phyloP scores from a whole-genome alignment of 1,139 yeast species.

The Candida frijolesensis region DNA sequence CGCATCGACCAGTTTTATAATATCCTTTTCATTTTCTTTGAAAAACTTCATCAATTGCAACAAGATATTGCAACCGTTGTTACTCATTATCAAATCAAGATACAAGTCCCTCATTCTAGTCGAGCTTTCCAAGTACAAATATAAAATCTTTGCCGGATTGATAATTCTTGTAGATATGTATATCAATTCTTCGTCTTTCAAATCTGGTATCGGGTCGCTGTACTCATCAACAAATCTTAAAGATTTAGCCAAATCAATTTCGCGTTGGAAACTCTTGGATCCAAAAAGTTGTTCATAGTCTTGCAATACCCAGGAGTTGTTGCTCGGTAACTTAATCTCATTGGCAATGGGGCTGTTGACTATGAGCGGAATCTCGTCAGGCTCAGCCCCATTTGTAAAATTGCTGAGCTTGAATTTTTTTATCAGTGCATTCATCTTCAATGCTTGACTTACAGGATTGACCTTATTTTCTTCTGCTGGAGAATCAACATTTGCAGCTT shows the following conservation, averaged over 20 bases:
- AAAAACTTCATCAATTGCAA: slow-evolving; percentile 16
- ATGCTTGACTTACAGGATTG: slow-evolving; percentile 14
- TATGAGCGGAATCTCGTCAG: slow-evolving; percentile 10
- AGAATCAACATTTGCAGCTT: not conserved
- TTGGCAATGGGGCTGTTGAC: slow-evolving; percentile 7
- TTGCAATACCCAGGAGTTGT: slow-evolving; percentile 13
- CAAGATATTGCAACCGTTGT: slow-evolving; percentile 16
- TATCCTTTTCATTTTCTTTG: slow-evolving; percentile 2
- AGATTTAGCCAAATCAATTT: slow-evolving; percentile 13
- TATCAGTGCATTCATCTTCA: slow-evolving; percentile 11
- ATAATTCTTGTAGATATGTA: slow-evolving; percentile 16
- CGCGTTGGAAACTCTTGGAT: slow-evolving; percentile 10
- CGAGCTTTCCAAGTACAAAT: slow-evolving; percentile 7
- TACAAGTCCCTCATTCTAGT: slow-evolving; percentile 10
- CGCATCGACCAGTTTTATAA: slow-evolving; percentile 6
- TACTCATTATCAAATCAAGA: slow-evolving; percentile 18
- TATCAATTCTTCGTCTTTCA: slow-evolving; percentile 11
- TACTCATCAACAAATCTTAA: slow-evolving; percentile 12
- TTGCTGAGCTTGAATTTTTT: slow-evolving; percentile 12
- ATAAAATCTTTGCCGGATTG: slow-evolving; percentile 14
- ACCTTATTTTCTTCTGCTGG: slow-evolving; percentile 3
- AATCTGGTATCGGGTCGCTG: slow-evolving; percentile 5
- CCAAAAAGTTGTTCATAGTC: slow-evolving; percentile 18
- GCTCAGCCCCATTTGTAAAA: not conserved
- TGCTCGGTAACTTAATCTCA: slow-evolving; percentile 6